phyloP scores from a whole-genome alignment of 768 basidiomycete species.

The Clathrus columnatus region DNA sequence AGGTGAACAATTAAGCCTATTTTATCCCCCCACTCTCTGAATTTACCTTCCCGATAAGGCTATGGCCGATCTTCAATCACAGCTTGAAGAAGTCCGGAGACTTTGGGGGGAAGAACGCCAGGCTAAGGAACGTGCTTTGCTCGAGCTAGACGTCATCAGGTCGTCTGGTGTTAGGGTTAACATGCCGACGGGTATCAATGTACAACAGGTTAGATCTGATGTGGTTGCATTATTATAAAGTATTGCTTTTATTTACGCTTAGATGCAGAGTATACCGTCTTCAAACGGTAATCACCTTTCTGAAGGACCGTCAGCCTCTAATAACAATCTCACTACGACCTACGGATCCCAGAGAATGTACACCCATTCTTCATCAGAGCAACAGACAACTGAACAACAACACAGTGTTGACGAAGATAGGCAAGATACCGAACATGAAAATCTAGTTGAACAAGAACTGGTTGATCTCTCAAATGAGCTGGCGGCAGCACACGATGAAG shows the following conservation, averaged over 20 bases:
- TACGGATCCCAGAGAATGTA: background rate
- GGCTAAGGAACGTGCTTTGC: conserved; percentile 42
- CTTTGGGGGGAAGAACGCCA: conserved; percentile 70
- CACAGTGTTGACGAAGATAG: background rate
- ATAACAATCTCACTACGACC: background rate
- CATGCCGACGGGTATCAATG: background rate
- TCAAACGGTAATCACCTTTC: too few relatives aligned
- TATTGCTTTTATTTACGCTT: too few relatives aligned
- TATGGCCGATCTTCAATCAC: conserved; percentile 78
- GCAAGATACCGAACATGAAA: background rate
- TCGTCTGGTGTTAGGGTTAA: conserved; percentile 26
- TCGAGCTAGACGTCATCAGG: conserved; percentile 52
- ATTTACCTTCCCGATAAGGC: conserved; percentile 19
- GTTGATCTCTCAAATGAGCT: too few relatives aligned
- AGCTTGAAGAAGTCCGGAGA: conserved; percentile 74
- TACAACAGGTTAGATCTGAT: background rate
- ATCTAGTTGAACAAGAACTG: background rate
- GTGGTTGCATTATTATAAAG: too few relatives aligned
- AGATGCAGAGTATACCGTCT: too few relatives aligned
- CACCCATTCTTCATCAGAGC: background rate
- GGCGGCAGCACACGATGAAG: background rate
- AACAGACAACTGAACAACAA: background rate
- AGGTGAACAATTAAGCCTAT: conserved; percentile 28
- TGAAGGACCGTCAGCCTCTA: too few relatives aligned
- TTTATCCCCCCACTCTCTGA: background rate